phyloP scores from a whole-genome alignment of 805 yeast species.

The Ogataea polymorpha region DNA sequence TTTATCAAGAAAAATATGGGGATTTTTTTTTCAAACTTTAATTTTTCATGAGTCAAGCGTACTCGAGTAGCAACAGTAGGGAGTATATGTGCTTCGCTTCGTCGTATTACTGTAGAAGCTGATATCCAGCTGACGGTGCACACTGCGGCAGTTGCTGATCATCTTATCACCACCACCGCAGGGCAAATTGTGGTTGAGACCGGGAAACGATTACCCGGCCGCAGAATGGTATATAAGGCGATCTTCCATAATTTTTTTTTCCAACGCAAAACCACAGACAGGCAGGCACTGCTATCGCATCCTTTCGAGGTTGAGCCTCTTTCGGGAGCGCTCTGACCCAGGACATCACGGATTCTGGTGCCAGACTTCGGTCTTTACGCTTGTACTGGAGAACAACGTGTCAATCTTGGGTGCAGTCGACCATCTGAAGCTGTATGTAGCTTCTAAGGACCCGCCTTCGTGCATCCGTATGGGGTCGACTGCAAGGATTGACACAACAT shows the following conservation, averaged over 20 bases:
- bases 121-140: too few relatives aligned
- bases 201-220: slow-evolving; percentile 7
- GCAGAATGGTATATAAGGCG: not conserved
- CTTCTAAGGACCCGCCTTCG: slow-evolving; percentile 59
- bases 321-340: slow-evolving; percentile 50
- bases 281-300: slow-evolving; percentile 46
- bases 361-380: slow-evolving; percentile 20
- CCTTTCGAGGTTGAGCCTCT: slow-evolving; percentile 59
- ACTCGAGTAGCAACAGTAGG: too few relatives aligned
- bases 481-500: slow-evolving; percentile 60
- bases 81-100: not conserved
- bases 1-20: slow-evolving; percentile 6
- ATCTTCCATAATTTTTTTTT: slow-evolving; percentile 2
- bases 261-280: slow-evolving; percentile 56
- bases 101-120: not conserved
- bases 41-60: slow-evolving; percentile 5
- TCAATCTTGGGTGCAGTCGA: slow-evolving; percentile 66
- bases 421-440: slow-evolving; percentile 39
- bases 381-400: slow-evolving; percentile 52
- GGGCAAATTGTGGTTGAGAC: too few relatives aligned
- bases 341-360: slow-evolving; percentile 51
- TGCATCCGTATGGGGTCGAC: slow-evolving; percentile 61
- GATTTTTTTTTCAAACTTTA: not conserved
- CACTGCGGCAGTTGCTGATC: too few relatives aligned
- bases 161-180: too few relatives aligned